Conservation (phyloP, 768 basidiomycete species). For the Albatrellus ellisii region DNA sequence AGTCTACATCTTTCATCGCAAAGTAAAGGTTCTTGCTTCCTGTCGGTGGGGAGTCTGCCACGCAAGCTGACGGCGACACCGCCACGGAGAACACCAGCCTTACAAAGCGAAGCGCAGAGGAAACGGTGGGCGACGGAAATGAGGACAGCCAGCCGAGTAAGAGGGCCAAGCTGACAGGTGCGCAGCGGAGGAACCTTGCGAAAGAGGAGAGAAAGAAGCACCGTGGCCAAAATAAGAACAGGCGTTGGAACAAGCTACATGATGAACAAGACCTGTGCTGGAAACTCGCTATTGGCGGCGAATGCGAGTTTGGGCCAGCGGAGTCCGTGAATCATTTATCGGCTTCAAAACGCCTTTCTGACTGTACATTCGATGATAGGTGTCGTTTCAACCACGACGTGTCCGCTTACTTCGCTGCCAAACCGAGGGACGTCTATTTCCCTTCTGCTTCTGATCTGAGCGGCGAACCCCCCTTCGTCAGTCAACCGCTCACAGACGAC, state of each 20-base stretch:
- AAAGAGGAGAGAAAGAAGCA: constrained; percentile 63
- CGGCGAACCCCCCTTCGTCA: constrained; percentile 38
- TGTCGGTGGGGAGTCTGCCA: constrained; percentile 7
- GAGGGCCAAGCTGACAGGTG: constrained; percentile 19
- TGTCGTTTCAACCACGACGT: constrained; percentile 80
- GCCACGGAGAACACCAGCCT: constrained; percentile 46
- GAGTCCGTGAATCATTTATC: constrained; percentile 29
- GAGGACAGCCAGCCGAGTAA: constrained; percentile 16
- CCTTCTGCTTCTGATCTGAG: constrained; percentile 32
- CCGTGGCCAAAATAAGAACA: constrained; percentile 72
- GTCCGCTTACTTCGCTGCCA: constrained; percentile 57
- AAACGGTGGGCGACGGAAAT: constrained; percentile 5
- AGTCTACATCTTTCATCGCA: background rate
- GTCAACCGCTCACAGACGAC: constrained; percentile 14
- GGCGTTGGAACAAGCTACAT: constrained; percentile 62
- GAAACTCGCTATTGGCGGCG: constrained; percentile 53
- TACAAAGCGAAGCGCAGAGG: constrained; percentile 13
- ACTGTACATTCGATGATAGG: constrained; percentile 20
- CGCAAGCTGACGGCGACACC: constrained; percentile 38
- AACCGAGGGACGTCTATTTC: constrained; percentile 59
- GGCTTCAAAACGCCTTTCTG: background rate
- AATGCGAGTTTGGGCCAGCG: constrained; percentile 61
- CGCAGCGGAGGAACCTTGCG: constrained; percentile 31
- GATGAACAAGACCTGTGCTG: constrained; percentile 81
- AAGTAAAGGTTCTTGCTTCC: constrained; percentile 28